These are phyloP conservation scores for Penicillium vulpinum DNA, from an alignment of 2,329 filamentous ascomycete genomes.

Conservation along the genomic window DNA sequence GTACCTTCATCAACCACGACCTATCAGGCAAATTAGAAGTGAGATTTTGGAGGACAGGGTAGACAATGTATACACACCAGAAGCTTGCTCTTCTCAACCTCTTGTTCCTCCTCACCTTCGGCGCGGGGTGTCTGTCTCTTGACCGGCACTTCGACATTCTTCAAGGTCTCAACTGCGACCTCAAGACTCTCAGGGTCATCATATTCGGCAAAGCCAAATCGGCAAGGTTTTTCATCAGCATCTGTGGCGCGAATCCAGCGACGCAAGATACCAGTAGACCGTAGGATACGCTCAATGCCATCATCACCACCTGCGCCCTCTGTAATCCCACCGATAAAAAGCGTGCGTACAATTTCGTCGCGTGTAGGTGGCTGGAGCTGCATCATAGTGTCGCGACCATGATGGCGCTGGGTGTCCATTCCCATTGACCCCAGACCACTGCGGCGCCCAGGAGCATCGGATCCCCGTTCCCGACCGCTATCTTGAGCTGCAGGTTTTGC, in stretches of 20 bases:
- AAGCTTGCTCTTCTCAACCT: conserved; percentile 68
- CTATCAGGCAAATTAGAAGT: conserved; percentile 35
- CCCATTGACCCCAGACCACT: conserved; percentile 62
- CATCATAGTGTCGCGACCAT: conserved; percentile 67
- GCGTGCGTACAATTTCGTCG: conserved; percentile 87
- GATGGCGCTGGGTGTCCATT: conserved; percentile 66
- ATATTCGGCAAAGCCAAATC: conserved; percentile 94
- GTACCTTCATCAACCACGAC: conserved; percentile 79
- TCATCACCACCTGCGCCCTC: conserved; percentile 75
- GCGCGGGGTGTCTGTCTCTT: conserved; percentile 64
- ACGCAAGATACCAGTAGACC: conserved; percentile 73
- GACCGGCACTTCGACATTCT: conserved; percentile 76
- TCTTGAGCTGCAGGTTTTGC: conserved; percentile 58
- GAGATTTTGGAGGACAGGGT: not conserved
- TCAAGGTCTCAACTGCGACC: conserved; percentile 79
- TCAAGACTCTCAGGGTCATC: conserved; percentile 87
- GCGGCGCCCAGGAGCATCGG: conserved; percentile 50
- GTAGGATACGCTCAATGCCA: conserved; percentile 74
- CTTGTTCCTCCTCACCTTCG: conserved; percentile 46
- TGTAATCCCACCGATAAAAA: conserved; percentile 85
- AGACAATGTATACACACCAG: conserved; percentile 51
- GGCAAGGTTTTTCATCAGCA: conserved; percentile 76
- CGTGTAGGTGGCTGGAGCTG: conserved; percentile 76
- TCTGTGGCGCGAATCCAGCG: conserved; percentile 81
- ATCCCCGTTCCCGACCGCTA: conserved; percentile 47